These are phyloP conservation scores for Ammopiptanthus mongolicus DNA, from an alignment of 306 rosid species.

Conservation along the genomic window DNA sequence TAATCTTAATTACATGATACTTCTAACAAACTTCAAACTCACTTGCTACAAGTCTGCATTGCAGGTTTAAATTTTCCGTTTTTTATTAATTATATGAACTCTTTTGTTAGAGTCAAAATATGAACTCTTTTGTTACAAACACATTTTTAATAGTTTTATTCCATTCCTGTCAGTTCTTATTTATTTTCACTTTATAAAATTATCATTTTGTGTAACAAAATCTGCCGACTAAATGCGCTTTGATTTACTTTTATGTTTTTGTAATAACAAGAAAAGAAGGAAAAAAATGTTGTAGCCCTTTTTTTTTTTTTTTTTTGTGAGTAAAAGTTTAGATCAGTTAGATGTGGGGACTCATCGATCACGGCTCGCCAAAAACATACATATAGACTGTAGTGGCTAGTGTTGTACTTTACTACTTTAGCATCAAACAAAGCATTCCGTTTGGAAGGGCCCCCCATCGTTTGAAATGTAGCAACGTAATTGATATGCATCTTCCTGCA, in stretches of 20 bases:
- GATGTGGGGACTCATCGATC: too few relatives aligned
- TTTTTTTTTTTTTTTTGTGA: too few relatives aligned
- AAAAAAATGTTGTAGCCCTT: too few relatives aligned
- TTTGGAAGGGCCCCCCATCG: constrained; percentile 6
- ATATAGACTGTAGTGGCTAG: not conserved
- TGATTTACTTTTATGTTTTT: not conserved
- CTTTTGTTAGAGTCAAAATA: not conserved
- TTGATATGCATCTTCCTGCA: constrained; percentile 15
- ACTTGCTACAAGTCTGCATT: not conserved
- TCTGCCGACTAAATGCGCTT: not conserved
- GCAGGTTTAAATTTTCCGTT: not conserved
- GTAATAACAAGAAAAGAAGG: not conserved
- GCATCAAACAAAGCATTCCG: constrained; percentile 19
- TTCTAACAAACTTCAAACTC: too few relatives aligned
- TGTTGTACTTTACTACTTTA: constrained; percentile 20
- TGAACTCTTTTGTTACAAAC: not conserved
- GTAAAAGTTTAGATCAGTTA: too few relatives aligned
- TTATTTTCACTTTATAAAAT: not conserved
- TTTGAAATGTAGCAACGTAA: constrained; percentile 10
- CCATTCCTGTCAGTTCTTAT: not conserved
- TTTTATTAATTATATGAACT: not conserved
- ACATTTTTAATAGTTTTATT: not conserved
- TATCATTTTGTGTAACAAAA: not conserved
- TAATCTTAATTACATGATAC: too few relatives aligned
- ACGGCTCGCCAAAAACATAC: not conserved